Base-by-base conservation (phyloP, 2,329 filamentous ascomycete genomes). In the Xylaria sp. region DNA sequence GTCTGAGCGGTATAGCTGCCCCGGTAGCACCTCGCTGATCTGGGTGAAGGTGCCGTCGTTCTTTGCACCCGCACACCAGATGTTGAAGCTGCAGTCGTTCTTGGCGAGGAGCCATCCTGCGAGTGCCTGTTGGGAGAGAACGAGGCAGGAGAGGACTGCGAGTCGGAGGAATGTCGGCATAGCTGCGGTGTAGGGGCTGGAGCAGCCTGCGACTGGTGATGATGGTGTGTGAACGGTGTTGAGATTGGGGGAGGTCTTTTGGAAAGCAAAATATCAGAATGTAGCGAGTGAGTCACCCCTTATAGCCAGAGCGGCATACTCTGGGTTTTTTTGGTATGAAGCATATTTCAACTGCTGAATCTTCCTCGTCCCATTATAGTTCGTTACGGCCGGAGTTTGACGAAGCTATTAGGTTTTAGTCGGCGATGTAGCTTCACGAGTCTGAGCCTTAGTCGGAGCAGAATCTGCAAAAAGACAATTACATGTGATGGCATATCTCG, bases 11-110 rank as follows among this genome's bases (percentile, higher is more conserved):
- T 72, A 75, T 0, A 20, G 37, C 1, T 46, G 34, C 12, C 72
- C 72, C 0, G 52, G 25, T 1, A 1, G 2, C 0, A 74, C 67
- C 1, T 32, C 1, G 12, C 68, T 39, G 2, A 32, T 25, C 2
- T 65, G 46, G 5, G 65, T 58, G 6, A 60, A 70, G 2, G 41
- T 41, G 2, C 72, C 71, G 48, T 74, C 70, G 28, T 76, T 75
- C 44, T 73, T 73, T 1, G 71, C 74, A 0, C 59, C 68, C 5
- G 28, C 62, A 56, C 74, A 76, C 37, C 34, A 75, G 15, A 75
- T 62, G 10, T 37, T 8, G 48, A 75, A 75, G 2, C 13, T 4
- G 55, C 74, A 76, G 37, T 63, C 34, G 63, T 75, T 76, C 23
- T 65, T 44, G 10, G 57, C 72, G 18, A 59, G 15, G 1, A 76